phyloP scores from a whole-genome alignment of 2,329 filamentous ascomycete genomes.

The Claviceps humidiphila region DNA sequence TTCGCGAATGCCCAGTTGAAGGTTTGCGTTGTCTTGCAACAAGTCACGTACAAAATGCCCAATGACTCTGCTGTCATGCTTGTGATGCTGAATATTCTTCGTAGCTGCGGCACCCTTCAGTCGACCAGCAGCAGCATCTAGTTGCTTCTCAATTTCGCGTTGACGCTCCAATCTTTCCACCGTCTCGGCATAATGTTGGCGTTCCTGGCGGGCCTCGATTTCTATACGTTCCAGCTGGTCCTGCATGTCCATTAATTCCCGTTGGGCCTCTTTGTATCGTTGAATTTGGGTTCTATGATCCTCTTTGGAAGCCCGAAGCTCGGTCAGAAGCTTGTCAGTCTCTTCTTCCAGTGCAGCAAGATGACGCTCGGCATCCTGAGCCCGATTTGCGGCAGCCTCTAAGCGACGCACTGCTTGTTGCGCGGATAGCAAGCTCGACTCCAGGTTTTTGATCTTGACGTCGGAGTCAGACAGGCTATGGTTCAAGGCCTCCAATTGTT shows the following conservation, averaged over 20 bases:
- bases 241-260: slow-evolving; percentile 63
- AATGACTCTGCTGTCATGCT: slow-evolving; percentile 57
- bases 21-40: slow-evolving; percentile 83
- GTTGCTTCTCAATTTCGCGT: slow-evolving; percentile 66
- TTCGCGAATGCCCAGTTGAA: slow-evolving; percentile 86
- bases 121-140: slow-evolving; percentile 65
- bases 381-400: slow-evolving; percentile 58
- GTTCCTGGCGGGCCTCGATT: slow-evolving; percentile 65
- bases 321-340: slow-evolving; percentile 58
- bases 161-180: slow-evolving; percentile 73
- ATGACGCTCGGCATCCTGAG: slow-evolving; percentile 68
- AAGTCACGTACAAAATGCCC: slow-evolving; percentile 94
- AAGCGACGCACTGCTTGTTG: slow-evolving; percentile 66
- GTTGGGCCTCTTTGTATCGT: slow-evolving; percentile 76
- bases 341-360: slow-evolving; percentile 69
- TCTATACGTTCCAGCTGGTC: slow-evolving; percentile 85
- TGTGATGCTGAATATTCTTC: slow-evolving; percentile 47
- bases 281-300: slow-evolving; percentile 68
- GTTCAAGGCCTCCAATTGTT: slow-evolving; percentile 78
- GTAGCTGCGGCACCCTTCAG: slow-evolving; percentile 69
- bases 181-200: slow-evolving; percentile 68
- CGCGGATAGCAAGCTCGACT: slow-evolving; percentile 62
- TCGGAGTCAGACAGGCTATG: slow-evolving; percentile 68
- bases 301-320: slow-evolving; percentile 52
- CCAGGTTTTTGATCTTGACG: slow-evolving; percentile 61